A percentile compares a stretch with the other conserved stretches of the same genome.
These are phyloP conservation scores for Aquilaria agallochum DNA, from an alignment of 441 rosid genomes.

Conservation along the genomic window DNA sequence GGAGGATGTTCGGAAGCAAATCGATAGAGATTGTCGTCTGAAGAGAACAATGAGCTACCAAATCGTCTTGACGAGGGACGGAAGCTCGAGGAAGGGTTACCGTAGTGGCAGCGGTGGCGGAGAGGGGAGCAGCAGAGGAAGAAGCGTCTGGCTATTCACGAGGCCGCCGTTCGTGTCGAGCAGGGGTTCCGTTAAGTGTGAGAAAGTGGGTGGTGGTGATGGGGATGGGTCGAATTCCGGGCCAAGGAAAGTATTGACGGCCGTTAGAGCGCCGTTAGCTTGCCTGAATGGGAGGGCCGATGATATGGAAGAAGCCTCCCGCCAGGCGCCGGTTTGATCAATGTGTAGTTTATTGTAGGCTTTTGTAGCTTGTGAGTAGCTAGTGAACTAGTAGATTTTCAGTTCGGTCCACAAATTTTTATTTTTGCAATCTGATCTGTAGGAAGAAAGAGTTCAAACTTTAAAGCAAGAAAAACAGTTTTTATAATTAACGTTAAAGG, in stretches of 20 bases:
- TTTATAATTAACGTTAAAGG: too few relatives aligned
- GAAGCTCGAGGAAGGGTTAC: slow-evolving; percentile 24
- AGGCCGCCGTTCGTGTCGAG: slow-evolving; percentile 31
- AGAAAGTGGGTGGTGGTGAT: slow-evolving; percentile 2
- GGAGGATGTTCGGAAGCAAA: slow-evolving; percentile 50
- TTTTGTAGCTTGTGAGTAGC: not conserved
- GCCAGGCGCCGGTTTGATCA: not conserved
- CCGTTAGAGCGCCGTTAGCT: slow-evolving; percentile 17
- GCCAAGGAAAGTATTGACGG: slow-evolving; percentile 10
- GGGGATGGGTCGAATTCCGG: slow-evolving; percentile 9
- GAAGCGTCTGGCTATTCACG: slow-evolving; percentile 28
- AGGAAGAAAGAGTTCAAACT: too few relatives aligned
- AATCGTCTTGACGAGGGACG: slow-evolving; percentile 17
- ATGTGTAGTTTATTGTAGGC: not conserved
- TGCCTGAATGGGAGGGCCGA: not conserved
- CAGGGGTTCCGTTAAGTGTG: slow-evolving; percentile 9
- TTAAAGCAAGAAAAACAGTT: too few relatives aligned
- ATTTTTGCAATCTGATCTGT: not conserved
- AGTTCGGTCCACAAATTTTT: not conserved
- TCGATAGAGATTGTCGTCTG: slow-evolving; percentile 25
- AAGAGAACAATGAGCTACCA: slow-evolving; percentile 36
- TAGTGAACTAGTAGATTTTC: not conserved
- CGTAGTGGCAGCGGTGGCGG: slow-evolving; percentile 18
- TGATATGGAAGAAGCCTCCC: not conserved
- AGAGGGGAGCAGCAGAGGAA: slow-evolving; percentile 18